Evolutionary conservation across 2,329 filamentous ascomycete genomes (phyloP).

Genomic region (Atkinsonella hypoxylon): DNA sequence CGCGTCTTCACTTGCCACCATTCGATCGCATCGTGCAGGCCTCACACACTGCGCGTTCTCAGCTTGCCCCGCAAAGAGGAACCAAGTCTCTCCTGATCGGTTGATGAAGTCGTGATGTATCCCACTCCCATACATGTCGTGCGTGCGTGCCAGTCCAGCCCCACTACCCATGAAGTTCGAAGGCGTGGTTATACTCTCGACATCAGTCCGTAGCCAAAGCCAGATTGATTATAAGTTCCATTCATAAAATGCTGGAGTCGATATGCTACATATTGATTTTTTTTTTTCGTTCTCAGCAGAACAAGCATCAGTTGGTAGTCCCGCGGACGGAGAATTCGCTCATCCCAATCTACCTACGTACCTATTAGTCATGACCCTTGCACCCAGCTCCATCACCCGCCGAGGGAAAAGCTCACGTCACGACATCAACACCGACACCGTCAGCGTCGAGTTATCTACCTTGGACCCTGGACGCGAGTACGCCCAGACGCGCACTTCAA

Average conservation of each 20-base stretch:
- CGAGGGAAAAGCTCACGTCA: neutral
- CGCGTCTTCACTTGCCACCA: neutral
- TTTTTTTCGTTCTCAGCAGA: no score
- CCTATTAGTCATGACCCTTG: slow-evolving; percentile 1
- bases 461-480: neutral
- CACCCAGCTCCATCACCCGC: neutral
- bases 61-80: neutral
- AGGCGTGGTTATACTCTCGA: no score
- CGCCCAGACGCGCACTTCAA: neutral
- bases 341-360: neutral
- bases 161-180: no score
- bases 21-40: neutral
- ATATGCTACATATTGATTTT: no score
- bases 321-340: neutral
- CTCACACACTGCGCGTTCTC: neutral
- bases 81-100: no score
- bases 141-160: no score
- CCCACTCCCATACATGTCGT: no score
- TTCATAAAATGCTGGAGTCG: no score
- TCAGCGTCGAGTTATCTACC: slow-evolving; percentile 6
- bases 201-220: no score
- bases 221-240: no score
- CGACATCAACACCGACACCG: neutral
- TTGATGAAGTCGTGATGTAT: no score
- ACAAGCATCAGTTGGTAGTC: no score